Base-by-base conservation (phyloP, 805 yeast species). In the Myxozyma udenii region DNA sequence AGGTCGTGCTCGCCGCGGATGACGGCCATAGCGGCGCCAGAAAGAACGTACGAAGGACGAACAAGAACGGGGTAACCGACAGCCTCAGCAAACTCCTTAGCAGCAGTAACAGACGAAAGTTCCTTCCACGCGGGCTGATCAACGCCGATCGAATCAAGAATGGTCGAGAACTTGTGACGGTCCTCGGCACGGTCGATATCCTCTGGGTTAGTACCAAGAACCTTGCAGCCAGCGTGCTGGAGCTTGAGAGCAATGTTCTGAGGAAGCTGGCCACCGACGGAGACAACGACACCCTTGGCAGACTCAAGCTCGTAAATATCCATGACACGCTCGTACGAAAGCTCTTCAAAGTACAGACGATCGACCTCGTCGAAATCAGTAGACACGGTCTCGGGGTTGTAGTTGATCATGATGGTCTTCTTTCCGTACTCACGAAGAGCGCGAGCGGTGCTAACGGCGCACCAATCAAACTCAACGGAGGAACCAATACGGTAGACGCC, bases 91-190 rank as follows among this genome's bases (percentile, higher is more conserved):
- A 91, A 91, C 18, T 67, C 71, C 68, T 84, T 85, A 53, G 98
- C 98, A 57, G 85, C 96, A 38, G 74, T 83, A 42, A 90, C 72
- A 37, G 95, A 85, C 32, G 95, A 82, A 63, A 91, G 79, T 75
- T 93, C 98, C 71, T 88, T 87, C 98, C 98, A 91, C 59, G 86
- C 86, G 39, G 98, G 98, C 77, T 91, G 98, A 71, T 89, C 98
- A 63, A 91, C 86, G 33, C 84, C 84, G 67, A 93, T 88, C 41
- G 93, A 83, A 71, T 91, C 98, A 67, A 93, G 78, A 65, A 91
- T 91, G 47, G 88, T 84, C 19, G 97, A 90, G 74, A 91, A 91
- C 75, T 91, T 93, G 76, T 91, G 96, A 76, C 98, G 88, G 73
- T 93, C 95, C 76, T 91, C 98, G 57, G 98, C 98, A 70, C 83